phyloP scores from a whole-genome alignment of 192 early-diverging fungal species.

The Jimgerdemannia lactiflua region DNA sequence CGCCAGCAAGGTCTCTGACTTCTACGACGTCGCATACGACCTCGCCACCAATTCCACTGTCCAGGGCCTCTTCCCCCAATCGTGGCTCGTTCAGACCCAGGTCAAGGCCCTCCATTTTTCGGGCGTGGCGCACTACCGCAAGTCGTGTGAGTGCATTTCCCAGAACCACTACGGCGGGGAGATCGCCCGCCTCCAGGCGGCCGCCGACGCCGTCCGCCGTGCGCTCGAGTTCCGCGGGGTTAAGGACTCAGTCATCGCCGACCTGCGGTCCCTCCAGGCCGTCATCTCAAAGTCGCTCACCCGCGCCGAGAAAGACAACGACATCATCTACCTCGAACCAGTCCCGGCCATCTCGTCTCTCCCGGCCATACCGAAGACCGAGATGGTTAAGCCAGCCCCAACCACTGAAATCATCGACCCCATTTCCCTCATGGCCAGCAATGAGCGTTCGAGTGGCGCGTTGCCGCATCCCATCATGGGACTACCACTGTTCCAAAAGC shows the following conservation, averaged over 20 bases:
- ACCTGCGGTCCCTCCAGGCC: conserved; percentile 26
- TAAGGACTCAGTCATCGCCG: conserved; percentile 33
- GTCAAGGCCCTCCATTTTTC: conserved; percentile 71
- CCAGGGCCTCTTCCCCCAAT: conserved; percentile 46
- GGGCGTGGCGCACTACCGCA: conserved; percentile 78
- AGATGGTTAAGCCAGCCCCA: conserved; percentile 67
- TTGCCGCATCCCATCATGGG: conserved; percentile 46
- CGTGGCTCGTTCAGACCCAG: conserved; percentile 72
- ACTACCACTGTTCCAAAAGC: conserved; percentile 75
- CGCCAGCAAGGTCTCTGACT: conserved; percentile 68
- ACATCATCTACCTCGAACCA: conserved; percentile 83
- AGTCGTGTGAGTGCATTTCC: conserved; percentile 69
- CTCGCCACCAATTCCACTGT: conserved; percentile 55
- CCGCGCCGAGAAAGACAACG: conserved; percentile 84
- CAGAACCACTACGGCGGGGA: conserved; percentile 84
- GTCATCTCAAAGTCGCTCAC: conserved; percentile 20
- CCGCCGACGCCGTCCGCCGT: conserved; percentile 40
- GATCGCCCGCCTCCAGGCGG: conserved; percentile 68
- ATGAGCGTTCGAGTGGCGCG: conserved; percentile 31
- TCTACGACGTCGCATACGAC: conserved; percentile 69
- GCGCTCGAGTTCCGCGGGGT: conserved; percentile 41
- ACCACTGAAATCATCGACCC: conserved; percentile 60
- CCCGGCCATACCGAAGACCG: conserved; percentile 55
- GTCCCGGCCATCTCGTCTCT: conserved; percentile 66
- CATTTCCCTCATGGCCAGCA: conserved; percentile 59